Evolutionary conservation across 2,329 filamentous ascomycete genomes (phyloP).

Genomic region (Penicillium sclerotiorum): DNA sequence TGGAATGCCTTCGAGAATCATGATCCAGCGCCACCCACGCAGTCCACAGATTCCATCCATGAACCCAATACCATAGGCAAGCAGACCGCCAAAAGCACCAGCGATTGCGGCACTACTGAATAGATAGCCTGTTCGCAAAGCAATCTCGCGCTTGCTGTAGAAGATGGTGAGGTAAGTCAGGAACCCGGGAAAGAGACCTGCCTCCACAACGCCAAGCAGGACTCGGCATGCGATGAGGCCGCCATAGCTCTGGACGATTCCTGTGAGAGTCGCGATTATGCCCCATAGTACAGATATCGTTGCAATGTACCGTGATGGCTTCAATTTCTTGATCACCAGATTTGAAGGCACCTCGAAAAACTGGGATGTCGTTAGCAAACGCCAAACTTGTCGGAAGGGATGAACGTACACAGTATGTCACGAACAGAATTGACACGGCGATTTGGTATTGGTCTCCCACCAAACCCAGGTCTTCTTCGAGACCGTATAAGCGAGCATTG

Average conservation of each 20-base stretch:
- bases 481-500: conserved; percentile 66
- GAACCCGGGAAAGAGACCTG: conserved; percentile 69
- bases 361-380: conserved; percentile 23
- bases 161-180: conserved; percentile 74
- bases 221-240: conserved; percentile 69
- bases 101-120: conserved; percentile 68
- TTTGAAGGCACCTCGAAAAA: conserved; percentile 67
- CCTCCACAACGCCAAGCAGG: conserved; percentile 69
- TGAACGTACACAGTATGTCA: conserved; percentile 59
- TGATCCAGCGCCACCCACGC: conserved; percentile 72
- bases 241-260: conserved; percentile 66
- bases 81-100: conserved; percentile 70
- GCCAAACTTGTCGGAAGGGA: neutral
- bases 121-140: conserved; percentile 71
- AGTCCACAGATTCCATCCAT: conserved; percentile 69
- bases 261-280: conserved; percentile 55
- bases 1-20: conserved; percentile 62
- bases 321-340: conserved; percentile 64
- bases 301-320: conserved; percentile 60
- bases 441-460: conserved; percentile 69
- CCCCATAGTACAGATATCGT: conserved; percentile 64
- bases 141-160: conserved; percentile 73
- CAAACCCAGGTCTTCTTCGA: conserved; percentile 66
- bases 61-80: conserved; percentile 73
- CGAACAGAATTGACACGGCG: conserved; percentile 67